phyloP scores from a whole-genome alignment of 169 alveolate species.

The Cryptosporidium baileyi region DNA sequence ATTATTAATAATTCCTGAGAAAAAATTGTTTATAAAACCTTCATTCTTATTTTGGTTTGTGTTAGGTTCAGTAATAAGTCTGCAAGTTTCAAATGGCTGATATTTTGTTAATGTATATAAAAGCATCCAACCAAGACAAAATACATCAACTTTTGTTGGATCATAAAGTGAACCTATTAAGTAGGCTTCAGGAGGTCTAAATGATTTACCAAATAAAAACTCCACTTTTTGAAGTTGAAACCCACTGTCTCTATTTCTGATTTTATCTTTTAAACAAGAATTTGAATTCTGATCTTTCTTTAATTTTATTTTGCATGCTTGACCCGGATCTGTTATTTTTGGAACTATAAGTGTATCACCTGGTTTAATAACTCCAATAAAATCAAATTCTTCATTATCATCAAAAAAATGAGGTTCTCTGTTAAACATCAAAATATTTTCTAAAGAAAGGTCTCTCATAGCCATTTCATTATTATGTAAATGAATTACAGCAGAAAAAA shows the following conservation, averaged over 20 bases:
- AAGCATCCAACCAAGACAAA: conserved; percentile 81
- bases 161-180: conserved; percentile 70
- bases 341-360: conserved; percentile 75
- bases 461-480: conserved; percentile 73
- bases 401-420: conserved; percentile 67
- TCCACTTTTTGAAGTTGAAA: conserved; percentile 65
- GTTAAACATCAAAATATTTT: conserved; percentile 77
- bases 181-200: conserved; percentile 83
- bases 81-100: conserved; percentile 75
- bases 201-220: conserved; percentile 77
- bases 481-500: conserved; percentile 69
- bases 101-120: conserved; percentile 78
- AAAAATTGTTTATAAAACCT: conserved; percentile 15
- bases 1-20: background rate
- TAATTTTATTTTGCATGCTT: conserved; percentile 74
- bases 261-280: background rate
- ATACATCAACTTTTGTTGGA: conserved; percentile 79
- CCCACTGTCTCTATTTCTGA: conserved; percentile 34
- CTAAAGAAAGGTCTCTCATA: conserved; percentile 75
- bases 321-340: conserved; percentile 81
- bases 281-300: background rate
- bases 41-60: background rate
- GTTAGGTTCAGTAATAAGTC: conserved; percentile 35
- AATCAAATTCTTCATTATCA: background rate
- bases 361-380: conserved; percentile 21